phyloP scores from a whole-genome alignment of 129 eudicot genomes.

The Centella asiatica region DNA sequence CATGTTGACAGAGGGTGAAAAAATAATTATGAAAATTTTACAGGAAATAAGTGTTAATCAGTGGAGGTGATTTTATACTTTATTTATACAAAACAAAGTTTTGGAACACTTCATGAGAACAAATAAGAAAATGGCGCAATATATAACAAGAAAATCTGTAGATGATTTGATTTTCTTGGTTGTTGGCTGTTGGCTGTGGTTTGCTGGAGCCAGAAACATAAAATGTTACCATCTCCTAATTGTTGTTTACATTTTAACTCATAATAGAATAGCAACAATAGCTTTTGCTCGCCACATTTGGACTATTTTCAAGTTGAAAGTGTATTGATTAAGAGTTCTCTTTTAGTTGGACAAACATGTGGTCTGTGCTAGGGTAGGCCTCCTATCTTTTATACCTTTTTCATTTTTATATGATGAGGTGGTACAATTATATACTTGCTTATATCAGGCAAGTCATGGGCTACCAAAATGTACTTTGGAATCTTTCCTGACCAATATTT shows the following conservation, averaged over 20 bases:
- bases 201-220: neutral
- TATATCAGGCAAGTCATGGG: conserved; percentile 24
- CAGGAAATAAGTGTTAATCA: neutral
- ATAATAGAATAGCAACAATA: neutral
- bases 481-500: neutral
- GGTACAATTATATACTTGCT: conserved; percentile 17
- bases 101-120: neutral
- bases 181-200: conserved; percentile 11
- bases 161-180: conserved; percentile 6
- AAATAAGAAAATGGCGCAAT: neutral
- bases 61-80: too few species aligned
- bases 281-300: conserved; percentile 1
- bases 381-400: conserved; percentile 18
- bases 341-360: conserved; percentile 17
- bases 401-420: conserved; percentile 28
- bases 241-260: conserved; percentile 8
- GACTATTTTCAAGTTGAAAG: neutral
- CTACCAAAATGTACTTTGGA: conserved; percentile 11
- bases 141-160: conserved; percentile 7
- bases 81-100: neutral
- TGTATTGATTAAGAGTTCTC: conserved; percentile 8
- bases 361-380: conserved; percentile 12
- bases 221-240: neutral
- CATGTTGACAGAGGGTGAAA: neutral
- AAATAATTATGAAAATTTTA: neutral